A percentile compares a stretch with the other conserved stretches of the same genome.
phyloP scores from a whole-genome alignment of 257 asterid genomes.

The Forsythia suspensa region DNA sequence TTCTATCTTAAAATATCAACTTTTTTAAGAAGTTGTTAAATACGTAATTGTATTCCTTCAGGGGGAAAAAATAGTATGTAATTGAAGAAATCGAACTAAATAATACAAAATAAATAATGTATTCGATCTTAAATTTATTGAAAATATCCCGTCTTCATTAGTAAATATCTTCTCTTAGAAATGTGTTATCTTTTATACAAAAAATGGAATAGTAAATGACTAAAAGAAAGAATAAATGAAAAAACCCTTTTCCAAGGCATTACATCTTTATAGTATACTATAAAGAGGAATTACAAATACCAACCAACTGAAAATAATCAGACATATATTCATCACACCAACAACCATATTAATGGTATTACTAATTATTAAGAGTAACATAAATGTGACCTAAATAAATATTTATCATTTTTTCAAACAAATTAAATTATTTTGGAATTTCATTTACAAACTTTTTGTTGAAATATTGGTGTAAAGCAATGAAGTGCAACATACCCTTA shows the following conservation, averaged over 20 bases:
- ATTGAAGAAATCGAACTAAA: too few species aligned
- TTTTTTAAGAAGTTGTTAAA: too few species aligned
- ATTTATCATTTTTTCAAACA: slow-evolving; percentile 7
- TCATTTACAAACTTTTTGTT: too few species aligned
- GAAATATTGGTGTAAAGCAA: too few species aligned
- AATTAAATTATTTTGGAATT: background rate
- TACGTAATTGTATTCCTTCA: too few species aligned
- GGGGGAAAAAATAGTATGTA: too few species aligned
- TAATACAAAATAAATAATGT: background rate
- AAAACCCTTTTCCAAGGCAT: slow-evolving; percentile 9
- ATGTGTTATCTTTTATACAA: background rate
- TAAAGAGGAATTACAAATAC: slow-evolving; percentile 3
- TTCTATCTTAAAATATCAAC: background rate
- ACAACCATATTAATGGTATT: slow-evolving; percentile 41
- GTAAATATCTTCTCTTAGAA: background rate
- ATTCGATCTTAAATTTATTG: background rate
- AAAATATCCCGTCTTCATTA: background rate
- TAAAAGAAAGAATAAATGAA: slow-evolving; percentile 12
- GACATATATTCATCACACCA: slow-evolving; percentile 29
- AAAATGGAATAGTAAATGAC: slow-evolving; percentile 10
- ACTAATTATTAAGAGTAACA: background rate
- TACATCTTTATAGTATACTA: slow-evolving; percentile 19
- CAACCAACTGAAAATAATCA: slow-evolving; percentile 9
- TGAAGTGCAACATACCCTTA: too few species aligned
- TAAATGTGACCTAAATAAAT: slow-evolving; percentile 10